Conservation (phyloP, 805 yeast species). For the Vanderwaltozyma tropicalis region DNA sequence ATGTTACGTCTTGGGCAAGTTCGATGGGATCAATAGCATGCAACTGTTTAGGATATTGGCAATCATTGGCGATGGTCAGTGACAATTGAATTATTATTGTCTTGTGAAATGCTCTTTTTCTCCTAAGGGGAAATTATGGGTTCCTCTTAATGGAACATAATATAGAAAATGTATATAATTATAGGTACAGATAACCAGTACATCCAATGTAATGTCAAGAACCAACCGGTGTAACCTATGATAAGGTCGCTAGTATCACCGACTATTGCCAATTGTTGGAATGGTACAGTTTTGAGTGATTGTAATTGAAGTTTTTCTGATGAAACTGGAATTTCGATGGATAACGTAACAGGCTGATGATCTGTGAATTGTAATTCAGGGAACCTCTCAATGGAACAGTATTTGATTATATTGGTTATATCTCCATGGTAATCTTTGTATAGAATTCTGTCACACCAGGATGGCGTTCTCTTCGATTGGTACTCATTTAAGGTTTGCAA, state of each 20-base stretch:
- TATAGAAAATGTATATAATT: neutral
- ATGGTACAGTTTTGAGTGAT: neutral
- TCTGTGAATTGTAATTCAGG: conserved; percentile 49
- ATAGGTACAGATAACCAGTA: conserved; percentile 3
- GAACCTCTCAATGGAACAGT: conserved; percentile 35
- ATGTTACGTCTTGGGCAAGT: too few relatives aligned
- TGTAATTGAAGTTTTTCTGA: neutral
- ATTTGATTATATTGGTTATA: conserved; percentile 29
- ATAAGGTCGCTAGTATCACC: conserved; percentile 12
- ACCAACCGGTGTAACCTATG: conserved; percentile 24
- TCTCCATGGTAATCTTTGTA: conserved; percentile 35
- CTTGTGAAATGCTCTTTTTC: too few relatives aligned
- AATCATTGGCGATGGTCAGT: too few relatives aligned
- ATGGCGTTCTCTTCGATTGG: conserved; percentile 53
- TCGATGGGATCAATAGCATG: too few relatives aligned
- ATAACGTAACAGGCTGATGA: conserved; percentile 67
- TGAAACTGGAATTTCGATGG: conserved; percentile 35
- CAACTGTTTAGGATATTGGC: too few relatives aligned
- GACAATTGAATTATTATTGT: too few relatives aligned
- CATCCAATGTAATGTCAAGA: conserved; percentile 5
- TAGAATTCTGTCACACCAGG: conserved; percentile 86
- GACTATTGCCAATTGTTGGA: neutral
- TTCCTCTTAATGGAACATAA: too few relatives aligned
- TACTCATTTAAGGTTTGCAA: conserved; percentile 35
- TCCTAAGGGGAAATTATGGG: too few relatives aligned